Conservation (phyloP, 257 asterid genomes). For the Petrea volubilis region DNA sequence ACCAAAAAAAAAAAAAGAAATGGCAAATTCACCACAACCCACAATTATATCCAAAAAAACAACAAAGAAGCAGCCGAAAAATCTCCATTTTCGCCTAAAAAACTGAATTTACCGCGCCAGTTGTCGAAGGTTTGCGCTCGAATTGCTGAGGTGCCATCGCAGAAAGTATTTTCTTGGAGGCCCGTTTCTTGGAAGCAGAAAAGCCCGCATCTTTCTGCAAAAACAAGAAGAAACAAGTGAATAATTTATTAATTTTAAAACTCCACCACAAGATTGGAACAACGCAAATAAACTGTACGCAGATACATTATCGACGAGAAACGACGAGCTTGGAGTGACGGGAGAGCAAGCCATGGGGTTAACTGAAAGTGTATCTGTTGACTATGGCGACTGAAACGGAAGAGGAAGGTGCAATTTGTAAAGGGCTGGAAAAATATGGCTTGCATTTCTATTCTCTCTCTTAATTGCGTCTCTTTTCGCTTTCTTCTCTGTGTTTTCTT, state of each 20-base stretch:
- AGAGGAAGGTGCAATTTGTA: background rate
- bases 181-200: slow-evolving; percentile 40
- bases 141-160: slow-evolving; percentile 73
- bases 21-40: background rate
- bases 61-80: background rate
- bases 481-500: background rate
- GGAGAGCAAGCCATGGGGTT: slow-evolving; percentile 52
- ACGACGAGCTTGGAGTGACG: slow-evolving; percentile 39
- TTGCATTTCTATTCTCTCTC: background rate
- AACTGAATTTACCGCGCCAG: slow-evolving; percentile 59
- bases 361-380: background rate
- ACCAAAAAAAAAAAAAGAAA: background rate
- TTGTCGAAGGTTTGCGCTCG: slow-evolving; percentile 66
- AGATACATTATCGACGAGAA: slow-evolving; percentile 43
- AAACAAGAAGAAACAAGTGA: background rate
- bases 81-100: background rate
- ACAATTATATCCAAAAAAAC: background rate
- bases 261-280: background rate
- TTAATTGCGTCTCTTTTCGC: background rate
- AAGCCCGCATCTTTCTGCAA: slow-evolving; percentile 57
- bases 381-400: background rate
- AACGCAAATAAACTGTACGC: background rate
- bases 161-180: slow-evolving; percentile 45
- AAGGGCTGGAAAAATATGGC: background rate
- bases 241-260: background rate